phyloP scores from a whole-genome alignment of 2,329 filamentous ascomycete species.

The Xenoacremonium recifei region DNA sequence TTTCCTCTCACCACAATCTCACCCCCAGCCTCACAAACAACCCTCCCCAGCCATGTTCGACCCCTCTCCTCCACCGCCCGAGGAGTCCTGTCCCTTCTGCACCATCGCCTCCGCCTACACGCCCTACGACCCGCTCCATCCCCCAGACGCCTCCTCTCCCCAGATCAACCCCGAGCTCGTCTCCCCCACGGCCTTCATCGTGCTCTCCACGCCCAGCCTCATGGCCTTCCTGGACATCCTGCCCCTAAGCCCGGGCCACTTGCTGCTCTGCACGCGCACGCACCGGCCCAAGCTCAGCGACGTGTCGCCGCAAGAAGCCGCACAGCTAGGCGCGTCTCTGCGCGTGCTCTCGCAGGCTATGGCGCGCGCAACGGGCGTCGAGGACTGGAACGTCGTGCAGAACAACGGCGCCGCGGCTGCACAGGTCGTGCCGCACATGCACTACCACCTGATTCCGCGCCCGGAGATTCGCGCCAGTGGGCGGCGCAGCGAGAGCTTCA shows the following conservation, averaged over 20 bases:
- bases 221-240: constrained; percentile 93
- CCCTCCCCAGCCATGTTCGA: constrained; percentile 31
- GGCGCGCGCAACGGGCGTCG: constrained; percentile 64
- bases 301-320: constrained; percentile 60
- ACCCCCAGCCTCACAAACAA: neutral
- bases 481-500: constrained; percentile 63
- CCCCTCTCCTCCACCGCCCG: constrained; percentile 31
- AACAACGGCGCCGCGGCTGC: constrained; percentile 90
- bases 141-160: constrained; percentile 37
- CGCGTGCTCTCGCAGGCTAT: constrained; percentile 73
- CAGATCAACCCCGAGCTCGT: constrained; percentile 32
- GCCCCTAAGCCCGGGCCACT: constrained; percentile 79
- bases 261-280: constrained; percentile 74
- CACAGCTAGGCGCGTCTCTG: constrained; percentile 66
- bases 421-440: constrained; percentile 89
- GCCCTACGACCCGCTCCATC: constrained; percentile 43
- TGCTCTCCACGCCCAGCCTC: constrained; percentile 74
- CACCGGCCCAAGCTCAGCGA: constrained; percentile 80
- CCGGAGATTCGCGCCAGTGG: constrained; percentile 62
- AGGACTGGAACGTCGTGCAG: constrained; percentile 95
- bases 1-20: neutral
- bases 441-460: constrained; percentile 91
- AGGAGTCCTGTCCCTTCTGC: constrained; percentile 60
- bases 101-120: constrained; percentile 51
- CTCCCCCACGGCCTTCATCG: constrained; percentile 55